Conservation (phyloP, 768 basidiomycete genomes). For the Pulveroboletus sp. region DNA sequence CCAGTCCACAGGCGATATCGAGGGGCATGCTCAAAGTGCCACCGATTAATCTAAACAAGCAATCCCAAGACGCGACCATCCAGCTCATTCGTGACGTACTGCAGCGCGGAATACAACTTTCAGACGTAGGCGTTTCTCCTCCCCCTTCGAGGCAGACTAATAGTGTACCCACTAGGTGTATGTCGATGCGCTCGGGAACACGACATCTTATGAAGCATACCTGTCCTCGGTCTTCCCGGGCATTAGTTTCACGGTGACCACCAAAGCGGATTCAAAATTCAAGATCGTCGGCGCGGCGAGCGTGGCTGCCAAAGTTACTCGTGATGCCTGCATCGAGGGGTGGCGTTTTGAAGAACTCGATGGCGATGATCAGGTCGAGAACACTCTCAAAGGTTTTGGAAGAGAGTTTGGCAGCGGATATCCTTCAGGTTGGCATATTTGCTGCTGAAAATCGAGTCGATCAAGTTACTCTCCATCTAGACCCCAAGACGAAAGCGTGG, state of each 20-base stretch:
- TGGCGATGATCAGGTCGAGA: constrained; percentile 7
- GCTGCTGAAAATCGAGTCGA: neutral
- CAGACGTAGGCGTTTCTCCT: constrained; percentile 49
- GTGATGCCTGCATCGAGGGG: constrained; percentile 82
- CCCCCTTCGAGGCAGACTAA: neutral
- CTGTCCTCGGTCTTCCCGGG: constrained; percentile 78
- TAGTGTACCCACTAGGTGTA: constrained; percentile 54
- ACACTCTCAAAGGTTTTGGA: constrained; percentile 26
- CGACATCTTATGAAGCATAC: constrained; percentile 79
- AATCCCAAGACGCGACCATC: constrained; percentile 86
- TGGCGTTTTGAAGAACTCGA: constrained; percentile 76
- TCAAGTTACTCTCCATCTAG: constrained; percentile 35
- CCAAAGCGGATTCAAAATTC: constrained; percentile 93
- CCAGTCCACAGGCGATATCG: constrained; percentile 87
- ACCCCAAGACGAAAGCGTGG: constrained; percentile 92
- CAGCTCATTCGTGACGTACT: constrained; percentile 82
- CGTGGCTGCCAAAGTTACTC: constrained; percentile 96
- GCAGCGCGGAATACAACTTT: constrained; percentile 71
- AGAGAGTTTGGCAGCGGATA: constrained; percentile 75
- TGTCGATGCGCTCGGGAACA: constrained; percentile 91
- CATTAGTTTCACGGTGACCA: constrained; percentile 82
- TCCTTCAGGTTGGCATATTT: constrained; percentile 61
- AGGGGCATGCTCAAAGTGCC: constrained; percentile 83
- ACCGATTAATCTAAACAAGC: constrained; percentile 82
- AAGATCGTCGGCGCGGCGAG: constrained; percentile 97